Evolutionary conservation across 495 filamentous ascomycete species (phyloP).

Genomic region (Neurospora tetraspora): DNA sequence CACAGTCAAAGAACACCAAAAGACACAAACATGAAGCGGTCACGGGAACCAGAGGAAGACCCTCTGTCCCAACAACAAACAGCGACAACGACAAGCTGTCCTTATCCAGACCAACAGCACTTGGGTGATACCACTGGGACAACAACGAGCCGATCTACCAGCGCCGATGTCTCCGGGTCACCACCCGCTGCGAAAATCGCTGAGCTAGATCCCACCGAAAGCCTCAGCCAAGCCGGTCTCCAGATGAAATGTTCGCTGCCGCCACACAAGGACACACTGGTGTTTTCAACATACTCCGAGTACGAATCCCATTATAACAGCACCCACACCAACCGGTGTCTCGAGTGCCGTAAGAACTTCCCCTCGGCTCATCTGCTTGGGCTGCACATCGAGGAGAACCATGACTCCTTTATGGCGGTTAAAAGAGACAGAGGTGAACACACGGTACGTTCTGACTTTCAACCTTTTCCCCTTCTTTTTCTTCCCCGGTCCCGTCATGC

Average conservation of each 20-base stretch:
- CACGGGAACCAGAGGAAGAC: constrained; percentile 40
- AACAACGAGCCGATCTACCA: background rate
- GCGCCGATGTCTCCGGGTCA: constrained; percentile 4
- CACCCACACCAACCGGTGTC: constrained; percentile 74
- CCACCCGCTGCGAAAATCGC: constrained; percentile 32
- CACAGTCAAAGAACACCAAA: background rate
- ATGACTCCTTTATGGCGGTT: constrained; percentile 70
- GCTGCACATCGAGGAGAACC: constrained; percentile 85
- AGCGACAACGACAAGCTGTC: background rate
- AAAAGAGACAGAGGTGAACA: constrained; percentile 71
- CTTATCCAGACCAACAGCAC: background rate
- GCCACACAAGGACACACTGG: constrained; percentile 57
- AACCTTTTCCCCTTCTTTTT: background rate
- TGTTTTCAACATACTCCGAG: constrained; percentile 66
- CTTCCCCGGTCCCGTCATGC: background rate
- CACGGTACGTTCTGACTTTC: constrained; percentile 49
- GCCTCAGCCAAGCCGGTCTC: constrained; percentile 9
- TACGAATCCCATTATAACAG: constrained; percentile 83
- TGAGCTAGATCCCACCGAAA: constrained; percentile 28
- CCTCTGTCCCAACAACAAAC: constrained; percentile 5
- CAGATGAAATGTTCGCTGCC: constrained; percentile 73
- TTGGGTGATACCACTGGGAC: background rate
- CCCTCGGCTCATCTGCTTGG: constrained; percentile 59
- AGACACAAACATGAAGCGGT: constrained; percentile 36
- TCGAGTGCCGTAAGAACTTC: constrained; percentile 71